phyloP scores from a whole-genome alignment of 352 stramenopile species.

The Phytophthora ramorum region DNA sequence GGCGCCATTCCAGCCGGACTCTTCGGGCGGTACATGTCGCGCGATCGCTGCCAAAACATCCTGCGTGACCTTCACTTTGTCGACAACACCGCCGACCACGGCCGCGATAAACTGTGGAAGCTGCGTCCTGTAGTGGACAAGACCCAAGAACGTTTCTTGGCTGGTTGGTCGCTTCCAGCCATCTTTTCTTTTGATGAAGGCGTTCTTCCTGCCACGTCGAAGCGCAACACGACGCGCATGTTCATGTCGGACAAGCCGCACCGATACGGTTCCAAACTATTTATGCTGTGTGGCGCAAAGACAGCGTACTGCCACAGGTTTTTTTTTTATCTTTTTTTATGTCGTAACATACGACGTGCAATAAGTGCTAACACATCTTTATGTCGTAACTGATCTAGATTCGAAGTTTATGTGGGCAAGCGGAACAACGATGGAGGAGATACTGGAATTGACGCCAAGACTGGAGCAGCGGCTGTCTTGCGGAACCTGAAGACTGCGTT shows the following conservation, averaged over 20 bases:
- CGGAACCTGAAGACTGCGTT: background rate
- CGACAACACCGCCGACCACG: slow-evolving; percentile 9
- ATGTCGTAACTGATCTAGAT: slow-evolving; percentile 20
- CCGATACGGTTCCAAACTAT: slow-evolving; percentile 38
- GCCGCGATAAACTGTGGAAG: slow-evolving; percentile 30
- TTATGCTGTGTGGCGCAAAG: slow-evolving; percentile 37
- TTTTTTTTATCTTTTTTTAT: slow-evolving; percentile 18
- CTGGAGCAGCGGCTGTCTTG: background rate
- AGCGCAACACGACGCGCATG: slow-evolving; percentile 38
- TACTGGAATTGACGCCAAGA: background rate
- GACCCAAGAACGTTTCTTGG: slow-evolving; percentile 16
- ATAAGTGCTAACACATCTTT: background rate
- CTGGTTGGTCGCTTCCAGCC: slow-evolving; percentile 7
- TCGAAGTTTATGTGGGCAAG: slow-evolving; percentile 22
- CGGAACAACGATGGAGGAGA: background rate
- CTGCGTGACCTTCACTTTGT: slow-evolving; percentile 27
- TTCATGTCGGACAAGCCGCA: slow-evolving; percentile 49
- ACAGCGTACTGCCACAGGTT: slow-evolving; percentile 24
- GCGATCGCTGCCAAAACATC: slow-evolving; percentile 22
- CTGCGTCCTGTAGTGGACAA: slow-evolving; percentile 10
- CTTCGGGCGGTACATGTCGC: slow-evolving; percentile 24
- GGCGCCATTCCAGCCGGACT: slow-evolving; percentile 12
- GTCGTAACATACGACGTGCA: background rate
- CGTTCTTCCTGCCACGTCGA: slow-evolving; percentile 30
- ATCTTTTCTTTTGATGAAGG: slow-evolving; percentile 38